These are phyloP conservation scores for Quercus phellos DNA, from an alignment of 331 rosid species.

Conservation along the genomic window DNA sequence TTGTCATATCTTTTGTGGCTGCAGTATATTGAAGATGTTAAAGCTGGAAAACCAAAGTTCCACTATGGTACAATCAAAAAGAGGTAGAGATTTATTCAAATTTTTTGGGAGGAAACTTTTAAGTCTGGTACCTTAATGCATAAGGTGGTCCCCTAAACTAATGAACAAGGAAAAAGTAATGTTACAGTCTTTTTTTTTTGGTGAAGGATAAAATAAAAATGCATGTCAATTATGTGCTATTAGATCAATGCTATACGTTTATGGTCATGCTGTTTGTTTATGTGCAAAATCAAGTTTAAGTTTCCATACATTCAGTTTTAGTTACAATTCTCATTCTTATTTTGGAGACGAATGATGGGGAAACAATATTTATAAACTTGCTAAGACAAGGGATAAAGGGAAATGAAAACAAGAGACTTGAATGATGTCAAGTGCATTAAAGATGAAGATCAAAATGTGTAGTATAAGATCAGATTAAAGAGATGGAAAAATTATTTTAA, in stretches of 20 bases:
- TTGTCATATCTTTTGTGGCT: conserved; percentile 24
- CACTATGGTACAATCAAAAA: conserved; percentile 87
- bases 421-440: too few species aligned
- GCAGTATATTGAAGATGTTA: conserved; percentile 81
- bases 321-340: not conserved
- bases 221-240: not conserved
- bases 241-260: not conserved
- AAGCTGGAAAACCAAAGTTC: conserved; percentile 63
- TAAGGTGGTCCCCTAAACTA: not conserved
- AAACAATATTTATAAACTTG: too few species aligned
- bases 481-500: too few species aligned
- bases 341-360: too few species aligned
- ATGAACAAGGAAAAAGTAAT: not conserved
- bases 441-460: too few species aligned
- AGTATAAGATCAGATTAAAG: too few species aligned
- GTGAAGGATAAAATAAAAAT: not conserved
- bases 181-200: not conserved
- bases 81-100: conserved; percentile 41
- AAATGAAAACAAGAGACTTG: too few species aligned
- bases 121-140: not conserved
- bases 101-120: not conserved
- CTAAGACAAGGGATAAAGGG: too few species aligned
- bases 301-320: not conserved
- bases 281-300: not conserved
- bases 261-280: not conserved